Conservation (phyloP, 768 basidiomycete genomes). For the Leucocoprinus leucothites region DNA sequence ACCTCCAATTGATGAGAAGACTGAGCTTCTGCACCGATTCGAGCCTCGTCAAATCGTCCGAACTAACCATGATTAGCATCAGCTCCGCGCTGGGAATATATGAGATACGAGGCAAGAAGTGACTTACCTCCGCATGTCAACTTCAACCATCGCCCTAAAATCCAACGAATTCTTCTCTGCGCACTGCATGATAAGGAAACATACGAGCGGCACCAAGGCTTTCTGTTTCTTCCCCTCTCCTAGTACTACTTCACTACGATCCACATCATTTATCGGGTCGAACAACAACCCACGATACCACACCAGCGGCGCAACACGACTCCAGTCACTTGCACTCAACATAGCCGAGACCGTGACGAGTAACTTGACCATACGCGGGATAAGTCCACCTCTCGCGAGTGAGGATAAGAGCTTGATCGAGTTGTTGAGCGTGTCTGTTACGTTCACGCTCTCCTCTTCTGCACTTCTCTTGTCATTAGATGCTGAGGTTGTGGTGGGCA, state of each 20-base stretch:
- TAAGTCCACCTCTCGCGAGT: conserved; percentile 43
- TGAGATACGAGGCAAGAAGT: not conserved
- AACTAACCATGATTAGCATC: conserved; percentile 31
- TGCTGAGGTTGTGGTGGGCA: conserved; percentile 12
- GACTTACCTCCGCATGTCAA: conserved; percentile 53
- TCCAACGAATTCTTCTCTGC: conserved; percentile 57
- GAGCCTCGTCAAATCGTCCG: conserved; percentile 44
- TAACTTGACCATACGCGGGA: conserved; percentile 49
- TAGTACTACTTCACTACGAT: too few relatives aligned
- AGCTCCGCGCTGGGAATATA: not conserved
- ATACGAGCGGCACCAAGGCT: conserved; percentile 17
- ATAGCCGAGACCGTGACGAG: conserved; percentile 61
- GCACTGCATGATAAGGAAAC: conserved; percentile 70
- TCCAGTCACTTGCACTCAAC: conserved; percentile 46
- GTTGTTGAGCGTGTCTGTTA: conserved; percentile 32
- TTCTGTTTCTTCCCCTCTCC: not conserved
- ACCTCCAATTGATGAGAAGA: conserved; percentile 62
- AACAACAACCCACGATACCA: conserved; percentile 54
- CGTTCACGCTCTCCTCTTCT: conserved; percentile 21
- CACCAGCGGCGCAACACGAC: conserved; percentile 48
- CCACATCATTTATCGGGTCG: conserved; percentile 28
- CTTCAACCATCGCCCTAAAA: conserved; percentile 46
- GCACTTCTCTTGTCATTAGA: conserved; percentile 14
- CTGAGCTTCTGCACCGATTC: conserved; percentile 54
- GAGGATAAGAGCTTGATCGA: conserved; percentile 39